phyloP scores from a whole-genome alignment of 495 filamentous ascomycete species.

The Penicillium fimorum region DNA sequence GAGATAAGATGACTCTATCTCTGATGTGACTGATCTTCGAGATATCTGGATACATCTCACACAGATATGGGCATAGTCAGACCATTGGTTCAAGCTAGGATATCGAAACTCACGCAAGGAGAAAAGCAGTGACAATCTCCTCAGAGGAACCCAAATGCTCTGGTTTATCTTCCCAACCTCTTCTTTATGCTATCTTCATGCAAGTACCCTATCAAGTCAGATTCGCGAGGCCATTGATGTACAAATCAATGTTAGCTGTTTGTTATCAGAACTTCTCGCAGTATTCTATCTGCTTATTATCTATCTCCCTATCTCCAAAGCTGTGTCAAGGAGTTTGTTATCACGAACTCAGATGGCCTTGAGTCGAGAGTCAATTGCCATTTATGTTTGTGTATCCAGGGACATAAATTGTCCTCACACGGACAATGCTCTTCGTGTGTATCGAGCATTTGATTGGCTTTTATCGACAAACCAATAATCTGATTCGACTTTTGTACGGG shows the following conservation, averaged over 20 bases:
- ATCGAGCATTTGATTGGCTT: not conserved
- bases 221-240: not conserved
- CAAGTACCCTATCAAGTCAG: slow-evolving; percentile 5
- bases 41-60: not conserved
- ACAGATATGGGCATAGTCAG: not conserved
- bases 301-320: not conserved
- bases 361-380: no score
- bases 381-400: not conserved
- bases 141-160: not conserved
- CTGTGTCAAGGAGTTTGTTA: not conserved
- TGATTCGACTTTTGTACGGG: no score
- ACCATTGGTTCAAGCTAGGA: not conserved
- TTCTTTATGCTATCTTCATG: not conserved
- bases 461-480: not conserved
- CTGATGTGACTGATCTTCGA: slow-evolving; percentile 10
- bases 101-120: slow-evolving; percentile 6
- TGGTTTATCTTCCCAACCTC: not conserved
- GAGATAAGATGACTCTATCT: not conserved
- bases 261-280: not conserved
- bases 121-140: not conserved
- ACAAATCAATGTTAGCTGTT: not conserved
- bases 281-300: not conserved
- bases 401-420: not conserved
- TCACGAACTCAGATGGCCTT: not conserved
- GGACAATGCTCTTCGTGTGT: not conserved